Conservation (phyloP, 2,329 filamentous ascomycete species). For the Aschersonia sp. region DNA sequence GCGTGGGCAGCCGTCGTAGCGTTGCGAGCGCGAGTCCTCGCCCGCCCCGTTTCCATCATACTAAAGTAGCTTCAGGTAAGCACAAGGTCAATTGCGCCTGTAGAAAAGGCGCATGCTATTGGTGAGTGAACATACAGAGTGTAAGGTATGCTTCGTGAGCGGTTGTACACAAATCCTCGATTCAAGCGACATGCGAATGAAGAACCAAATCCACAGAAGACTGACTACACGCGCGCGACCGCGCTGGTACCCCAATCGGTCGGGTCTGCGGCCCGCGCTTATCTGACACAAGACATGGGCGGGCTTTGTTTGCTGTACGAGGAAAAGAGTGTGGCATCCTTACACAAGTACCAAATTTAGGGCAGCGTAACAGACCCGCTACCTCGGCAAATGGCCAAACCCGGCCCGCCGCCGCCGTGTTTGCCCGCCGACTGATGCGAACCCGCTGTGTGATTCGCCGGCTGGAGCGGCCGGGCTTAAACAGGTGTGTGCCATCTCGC, state of each 20-base stretch:
- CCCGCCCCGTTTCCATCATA: too few relatives aligned
- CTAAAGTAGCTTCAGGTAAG: too few relatives aligned
- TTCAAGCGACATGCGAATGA: background rate
- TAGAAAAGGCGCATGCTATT: too few relatives aligned
- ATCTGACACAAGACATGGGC: conserved; percentile 6
- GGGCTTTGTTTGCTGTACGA: background rate
- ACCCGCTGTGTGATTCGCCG: conserved; percentile 1
- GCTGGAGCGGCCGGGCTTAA: conserved; percentile 1
- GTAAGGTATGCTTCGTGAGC: too few relatives aligned
- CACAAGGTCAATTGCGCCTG: too few relatives aligned
- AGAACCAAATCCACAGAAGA: background rate
- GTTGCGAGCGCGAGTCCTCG: too few relatives aligned
- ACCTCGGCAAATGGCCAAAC: background rate
- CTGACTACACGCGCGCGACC: background rate
- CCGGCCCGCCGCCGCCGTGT: background rate
- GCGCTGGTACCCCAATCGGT: background rate
- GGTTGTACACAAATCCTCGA: too few relatives aligned
- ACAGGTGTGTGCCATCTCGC: conserved; percentile 1
- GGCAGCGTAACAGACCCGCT: background rate
- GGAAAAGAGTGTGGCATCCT: background rate
- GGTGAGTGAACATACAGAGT: too few relatives aligned
- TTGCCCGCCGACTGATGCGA: background rate
- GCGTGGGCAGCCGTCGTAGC: too few relatives aligned
- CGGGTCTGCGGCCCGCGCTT: conserved; percentile 7
- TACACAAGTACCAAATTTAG: background rate